phyloP scores from a whole-genome alignment of 139 green algal genomes.

The Ettlia oleoabundans region DNA sequence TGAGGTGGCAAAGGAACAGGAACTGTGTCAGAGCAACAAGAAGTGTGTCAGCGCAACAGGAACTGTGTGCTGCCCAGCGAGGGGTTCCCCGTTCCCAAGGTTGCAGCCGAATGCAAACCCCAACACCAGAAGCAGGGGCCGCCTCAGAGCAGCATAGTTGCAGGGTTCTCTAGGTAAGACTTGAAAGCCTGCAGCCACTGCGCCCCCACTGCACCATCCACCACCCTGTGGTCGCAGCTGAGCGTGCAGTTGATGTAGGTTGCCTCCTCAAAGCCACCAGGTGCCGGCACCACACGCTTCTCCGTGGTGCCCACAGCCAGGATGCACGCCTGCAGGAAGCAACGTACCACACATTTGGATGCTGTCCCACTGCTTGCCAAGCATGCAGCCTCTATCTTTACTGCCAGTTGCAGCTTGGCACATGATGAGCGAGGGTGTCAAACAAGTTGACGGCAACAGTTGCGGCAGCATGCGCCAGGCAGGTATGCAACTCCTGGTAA shows the following conservation, averaged over 20 bases:
- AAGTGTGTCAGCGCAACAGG: no score
- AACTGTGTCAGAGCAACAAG: no score
- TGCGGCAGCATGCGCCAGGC: background rate
- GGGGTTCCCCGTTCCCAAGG: no score
- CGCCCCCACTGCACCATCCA: constrained; percentile 96
- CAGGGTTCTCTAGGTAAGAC: constrained; percentile 88
- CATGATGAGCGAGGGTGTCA: constrained; percentile 3
- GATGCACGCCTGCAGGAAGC: constrained; percentile 70
- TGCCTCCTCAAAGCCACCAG: constrained; percentile 58
- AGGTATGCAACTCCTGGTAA: background rate
- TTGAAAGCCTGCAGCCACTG: constrained; percentile 97
- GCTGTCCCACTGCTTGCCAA: background rate
- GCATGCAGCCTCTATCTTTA: no score
- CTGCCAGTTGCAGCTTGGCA: no score
- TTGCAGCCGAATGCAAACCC: no score
- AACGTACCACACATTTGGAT: no score
- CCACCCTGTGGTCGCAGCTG: constrained; percentile 96
- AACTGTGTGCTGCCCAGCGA: no score
- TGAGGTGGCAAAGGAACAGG: no score
- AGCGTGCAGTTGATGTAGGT: constrained; percentile 81
- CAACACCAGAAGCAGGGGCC: background rate
- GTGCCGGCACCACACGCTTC: constrained; percentile 63
- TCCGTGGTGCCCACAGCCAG: constrained; percentile 73
- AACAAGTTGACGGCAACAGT: background rate
- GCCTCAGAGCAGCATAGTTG: constrained; percentile 88